Evolutionary conservation across 106 monocot species (phyloP).

Genomic region (Posidonia australis): DNA sequence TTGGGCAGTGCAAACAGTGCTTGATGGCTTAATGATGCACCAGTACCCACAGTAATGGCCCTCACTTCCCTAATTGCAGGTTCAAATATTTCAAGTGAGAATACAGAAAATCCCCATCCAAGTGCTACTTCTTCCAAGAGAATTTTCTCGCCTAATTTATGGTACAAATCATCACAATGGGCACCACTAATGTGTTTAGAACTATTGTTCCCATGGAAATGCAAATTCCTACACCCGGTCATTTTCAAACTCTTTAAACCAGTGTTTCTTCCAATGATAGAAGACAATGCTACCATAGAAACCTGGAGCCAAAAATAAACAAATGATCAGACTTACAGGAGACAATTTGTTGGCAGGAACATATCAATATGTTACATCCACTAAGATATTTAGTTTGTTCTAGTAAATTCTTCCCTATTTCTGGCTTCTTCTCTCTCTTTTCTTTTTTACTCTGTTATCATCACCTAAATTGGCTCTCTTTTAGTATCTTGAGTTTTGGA

Average conservation of each 20-base stretch:
- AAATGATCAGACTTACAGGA: not conserved
- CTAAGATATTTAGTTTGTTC: no score
- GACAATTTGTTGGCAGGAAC: not conserved
- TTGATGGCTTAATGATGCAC: slow-evolving; percentile 38
- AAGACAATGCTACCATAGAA: slow-evolving; percentile 31
- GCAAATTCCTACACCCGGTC: slow-evolving; percentile 39
- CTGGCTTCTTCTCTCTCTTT: no score
- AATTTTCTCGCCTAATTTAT: slow-evolving; percentile 20
- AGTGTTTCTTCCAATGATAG: slow-evolving; percentile 40
- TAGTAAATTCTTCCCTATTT: no score
- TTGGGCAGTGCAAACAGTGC: slow-evolving; percentile 29
- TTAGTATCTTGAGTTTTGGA: no score
- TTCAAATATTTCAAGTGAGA: slow-evolving; percentile 22
- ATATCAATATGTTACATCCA: no score
- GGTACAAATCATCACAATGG: slow-evolving; percentile 12
- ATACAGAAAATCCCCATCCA: slow-evolving; percentile 63
- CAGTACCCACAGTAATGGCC: slow-evolving; percentile 44
- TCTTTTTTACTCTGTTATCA: no score
- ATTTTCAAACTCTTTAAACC: slow-evolving; percentile 38
- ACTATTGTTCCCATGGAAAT: not conserved
- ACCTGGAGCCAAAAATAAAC: slow-evolving; percentile 20
- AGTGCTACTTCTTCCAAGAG: slow-evolving; percentile 56
- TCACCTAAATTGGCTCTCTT: no score
- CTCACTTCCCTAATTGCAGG: slow-evolving; percentile 30
- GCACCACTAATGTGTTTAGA: not conserved